Evolutionary conservation across 2,329 filamentous ascomycete genomes (phyloP).

Genomic region (Piedraia hortae): DNA sequence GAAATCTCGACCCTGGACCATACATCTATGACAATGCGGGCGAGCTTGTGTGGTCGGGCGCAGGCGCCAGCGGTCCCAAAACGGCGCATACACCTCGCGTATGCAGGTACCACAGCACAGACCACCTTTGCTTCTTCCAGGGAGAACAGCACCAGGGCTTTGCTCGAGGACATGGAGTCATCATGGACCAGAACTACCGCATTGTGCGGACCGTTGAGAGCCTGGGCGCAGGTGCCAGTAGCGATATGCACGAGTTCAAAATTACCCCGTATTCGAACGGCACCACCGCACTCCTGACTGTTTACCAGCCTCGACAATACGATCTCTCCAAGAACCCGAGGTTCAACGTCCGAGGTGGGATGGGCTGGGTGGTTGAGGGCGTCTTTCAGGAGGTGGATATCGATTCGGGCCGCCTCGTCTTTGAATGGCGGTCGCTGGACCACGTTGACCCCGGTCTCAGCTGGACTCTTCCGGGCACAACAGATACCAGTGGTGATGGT

Average conservation of each 20-base stretch:
- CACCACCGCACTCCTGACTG: slow-evolving; percentile 13
- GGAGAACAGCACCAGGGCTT: slow-evolving; percentile 25
- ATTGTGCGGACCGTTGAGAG: slow-evolving; percentile 21
- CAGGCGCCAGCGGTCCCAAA: slow-evolving; percentile 21
- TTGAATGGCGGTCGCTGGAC: slow-evolving; percentile 31
- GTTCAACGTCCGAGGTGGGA: slow-evolving; percentile 15
- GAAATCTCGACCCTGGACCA: slow-evolving; percentile 21
- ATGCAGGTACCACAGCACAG: slow-evolving; percentile 20
- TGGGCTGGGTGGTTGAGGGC: slow-evolving; percentile 25
- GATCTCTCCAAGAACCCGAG: slow-evolving; percentile 18
- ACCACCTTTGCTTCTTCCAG: slow-evolving; percentile 26
- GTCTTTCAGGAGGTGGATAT: slow-evolving; percentile 28
- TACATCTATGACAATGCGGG: slow-evolving; percentile 26
- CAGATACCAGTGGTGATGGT: slow-evolving; percentile 20
- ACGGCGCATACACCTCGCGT: slow-evolving; percentile 22
- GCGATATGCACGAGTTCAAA: slow-evolving; percentile 27
- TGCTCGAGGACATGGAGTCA: slow-evolving; percentile 24
- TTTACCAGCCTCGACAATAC: slow-evolving; percentile 16
- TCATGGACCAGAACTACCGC: slow-evolving; percentile 23
- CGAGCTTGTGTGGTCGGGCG: slow-evolving; percentile 24
- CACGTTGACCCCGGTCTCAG: slow-evolving; percentile 25
- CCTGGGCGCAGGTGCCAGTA: slow-evolving; percentile 15
- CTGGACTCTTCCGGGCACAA: slow-evolving; percentile 18
- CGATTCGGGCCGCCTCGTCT: slow-evolving; percentile 26
- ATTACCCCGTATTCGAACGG: slow-evolving; percentile 18